Evolutionary conservation across 768 basidiomycete species (phyloP).

Genomic region (Cystofilobasidium bisporidii): DNA sequence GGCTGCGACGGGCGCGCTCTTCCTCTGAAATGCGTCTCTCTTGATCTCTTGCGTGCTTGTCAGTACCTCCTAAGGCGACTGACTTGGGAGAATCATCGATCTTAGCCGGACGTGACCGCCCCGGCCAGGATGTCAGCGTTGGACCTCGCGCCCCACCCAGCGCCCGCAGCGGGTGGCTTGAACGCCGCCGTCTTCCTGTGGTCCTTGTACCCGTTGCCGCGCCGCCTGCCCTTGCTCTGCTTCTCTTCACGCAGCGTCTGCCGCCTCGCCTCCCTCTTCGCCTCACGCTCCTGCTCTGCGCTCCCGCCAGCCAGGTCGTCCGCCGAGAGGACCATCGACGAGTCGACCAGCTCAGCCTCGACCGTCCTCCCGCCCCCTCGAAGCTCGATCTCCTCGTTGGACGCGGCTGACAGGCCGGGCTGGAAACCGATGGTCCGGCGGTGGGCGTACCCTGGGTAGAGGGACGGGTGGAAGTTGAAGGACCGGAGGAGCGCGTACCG

Average conservation of each 20-base stretch:
- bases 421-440: constrained; percentile 80
- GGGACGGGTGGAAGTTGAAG: constrained; percentile 58
- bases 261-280: background rate
- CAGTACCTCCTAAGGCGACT: too few relatives aligned
- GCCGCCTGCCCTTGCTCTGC: background rate
- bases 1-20: too few relatives aligned
- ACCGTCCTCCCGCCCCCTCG: constrained; percentile 22
- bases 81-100: too few relatives aligned
- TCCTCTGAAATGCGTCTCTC: too few relatives aligned
- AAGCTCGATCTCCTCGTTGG: constrained; percentile 52
- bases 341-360: constrained; percentile 38
- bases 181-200: background rate
- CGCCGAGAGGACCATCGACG: constrained; percentile 31
- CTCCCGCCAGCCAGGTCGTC: constrained; percentile 13
- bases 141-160: background rate
- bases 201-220: background rate
- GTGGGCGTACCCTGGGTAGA: constrained; percentile 82
- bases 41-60: background rate
- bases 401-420: constrained; percentile 54
- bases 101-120: background rate
- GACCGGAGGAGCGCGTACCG: constrained; percentile 63
- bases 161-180: background rate
- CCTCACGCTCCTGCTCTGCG: background rate
- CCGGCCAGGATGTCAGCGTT: background rate
- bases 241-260: background rate